Percentiles rank a stretch among this genome's conserved stretches.
phyloP scores from a whole-genome alignment of 352 stramenopile genomes.

The Aphanomyces euteiches region DNA sequence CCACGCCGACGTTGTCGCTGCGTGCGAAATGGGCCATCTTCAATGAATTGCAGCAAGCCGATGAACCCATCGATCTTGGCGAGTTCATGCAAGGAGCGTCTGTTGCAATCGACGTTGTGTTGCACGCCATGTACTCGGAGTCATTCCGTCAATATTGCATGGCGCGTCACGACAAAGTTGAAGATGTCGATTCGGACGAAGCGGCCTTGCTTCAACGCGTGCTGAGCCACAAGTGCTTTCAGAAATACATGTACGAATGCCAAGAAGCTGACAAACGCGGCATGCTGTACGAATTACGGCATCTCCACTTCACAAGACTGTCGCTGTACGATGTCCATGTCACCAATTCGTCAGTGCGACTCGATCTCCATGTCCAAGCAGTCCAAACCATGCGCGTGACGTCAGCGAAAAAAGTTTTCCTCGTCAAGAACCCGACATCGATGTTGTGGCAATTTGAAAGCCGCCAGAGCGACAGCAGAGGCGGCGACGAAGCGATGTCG shows the following conservation, averaged over 20 bases:
- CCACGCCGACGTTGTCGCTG: background rate
- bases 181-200: conserved; percentile 2
- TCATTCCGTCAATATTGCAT: conserved; percentile 20
- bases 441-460: conserved; percentile 25
- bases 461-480: background rate
- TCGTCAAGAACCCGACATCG: conserved; percentile 11
- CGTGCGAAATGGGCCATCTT: conserved; percentile 10
- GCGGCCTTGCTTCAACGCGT: conserved; percentile 6
- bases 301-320: background rate
- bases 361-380: conserved; percentile 13
- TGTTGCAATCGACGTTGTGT: conserved; percentile 9
- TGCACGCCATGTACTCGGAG: conserved; percentile 21
- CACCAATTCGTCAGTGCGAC: background rate
- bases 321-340: background rate
- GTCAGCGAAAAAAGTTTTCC: conserved; percentile 3
- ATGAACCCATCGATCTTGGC: conserved; percentile 12
- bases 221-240: background rate
- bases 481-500: background rate
- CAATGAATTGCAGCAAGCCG: conserved; percentile 3
- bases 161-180: background rate
- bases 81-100: conserved; percentile 20
- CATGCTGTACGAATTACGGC: conserved; percentile 24
- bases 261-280: conserved; percentile 28
- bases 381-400: conserved; percentile 21
- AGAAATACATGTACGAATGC: conserved; percentile 10